Evolutionary conservation across 2,329 filamentous ascomycete species (phyloP).

Genomic region (Fusarium caatingaense): DNA sequence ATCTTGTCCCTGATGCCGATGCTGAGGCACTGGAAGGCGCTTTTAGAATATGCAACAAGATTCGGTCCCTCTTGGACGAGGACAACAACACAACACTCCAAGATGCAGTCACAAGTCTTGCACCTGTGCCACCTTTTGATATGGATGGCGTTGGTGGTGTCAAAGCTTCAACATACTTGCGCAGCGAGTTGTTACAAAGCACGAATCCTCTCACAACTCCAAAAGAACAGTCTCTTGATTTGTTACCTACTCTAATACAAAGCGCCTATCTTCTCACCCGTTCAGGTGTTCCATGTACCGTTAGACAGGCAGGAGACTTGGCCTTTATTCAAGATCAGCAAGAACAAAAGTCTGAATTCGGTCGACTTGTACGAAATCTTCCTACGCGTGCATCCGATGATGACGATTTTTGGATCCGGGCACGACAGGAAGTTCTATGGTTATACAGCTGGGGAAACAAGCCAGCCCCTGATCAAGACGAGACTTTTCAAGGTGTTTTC

Average conservation of each 20-base stretch:
- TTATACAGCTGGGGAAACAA: slow-evolving; percentile 76
- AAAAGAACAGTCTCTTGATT: slow-evolving; percentile 62
- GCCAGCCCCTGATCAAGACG: slow-evolving; percentile 38
- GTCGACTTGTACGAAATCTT: slow-evolving; percentile 68
- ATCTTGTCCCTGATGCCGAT: slow-evolving; percentile 71
- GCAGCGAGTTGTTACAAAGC: slow-evolving; percentile 63
- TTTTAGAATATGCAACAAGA: slow-evolving; percentile 69
- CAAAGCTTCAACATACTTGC: slow-evolving; percentile 48
- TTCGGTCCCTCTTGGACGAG: slow-evolving; percentile 67
- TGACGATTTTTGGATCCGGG: slow-evolving; percentile 71
- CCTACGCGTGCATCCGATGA: slow-evolving; percentile 64
- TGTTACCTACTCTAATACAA: slow-evolving; percentile 72
- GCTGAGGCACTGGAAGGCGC: slow-evolving; percentile 68
- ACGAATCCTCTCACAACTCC: slow-evolving; percentile 75
- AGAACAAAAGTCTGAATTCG: slow-evolving; percentile 71
- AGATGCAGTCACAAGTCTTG: slow-evolving; percentile 59
- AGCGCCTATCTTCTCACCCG: slow-evolving; percentile 68
- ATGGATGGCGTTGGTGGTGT: slow-evolving; percentile 31
- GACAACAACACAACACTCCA: slow-evolving; percentile 66
- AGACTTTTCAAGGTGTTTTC: slow-evolving; percentile 69
- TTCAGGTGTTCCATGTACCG: slow-evolving; percentile 61
- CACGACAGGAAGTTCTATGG: slow-evolving; percentile 76
- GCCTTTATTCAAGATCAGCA: slow-evolving; percentile 70
- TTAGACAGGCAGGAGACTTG: slow-evolving; percentile 70
- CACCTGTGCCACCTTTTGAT: slow-evolving; percentile 51